Base-by-base conservation (phyloP, 2,329 filamentous ascomycete genomes). In the Cordyceps pruinosa region DNA sequence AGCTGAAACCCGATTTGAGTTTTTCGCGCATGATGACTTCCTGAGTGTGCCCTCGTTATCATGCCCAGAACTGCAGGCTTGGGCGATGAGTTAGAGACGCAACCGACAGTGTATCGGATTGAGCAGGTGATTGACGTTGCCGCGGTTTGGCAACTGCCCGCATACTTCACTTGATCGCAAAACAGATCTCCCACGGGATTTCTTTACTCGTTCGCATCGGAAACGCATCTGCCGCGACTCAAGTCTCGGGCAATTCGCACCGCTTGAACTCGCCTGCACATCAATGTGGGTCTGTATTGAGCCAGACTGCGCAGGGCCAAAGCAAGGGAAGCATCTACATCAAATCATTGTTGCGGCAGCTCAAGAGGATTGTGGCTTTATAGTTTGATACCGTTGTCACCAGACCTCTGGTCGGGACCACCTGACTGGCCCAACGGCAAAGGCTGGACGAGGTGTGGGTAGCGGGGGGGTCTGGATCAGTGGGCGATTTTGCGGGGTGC, bases 331-430 rank as follows among this genome's bases (percentile, higher is more conserved):
- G 32, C 12, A 39, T 25, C 34, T 17, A 30, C n/a, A 23, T 37
- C 44, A 23, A n/a, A 13, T n/a, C 34, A 37, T 47, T 6, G 12
- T 21, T 12, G 32, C 42, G 28, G 34, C 42, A 47, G 28, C 41
- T 46, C 28, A 30, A 48, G 5, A 55, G 26, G 12, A 28, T 47
- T 47, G 52, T 56, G 52, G 52, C 52, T 56, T 56, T 56, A 56
- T 56, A 56, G 23, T 47, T 56, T 48, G 52, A 56, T 56, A 28
- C 12, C 52, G 17, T 47, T 23, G 52, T 56, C 52, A 56, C 42
- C 52, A 56, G 52, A 56, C 52, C 52, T 56, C 42, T 19, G 21
- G 44, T n/a, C 32, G 15, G 30, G 52, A 32, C 52, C 52, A 56
- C 52, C 52, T 56, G 52, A 56, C 52, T 56, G 52, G 52, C 15